Evolutionary conservation across 1,139 yeast species (phyloP).

Genomic region (Hanseniaspora sp.): DNA sequence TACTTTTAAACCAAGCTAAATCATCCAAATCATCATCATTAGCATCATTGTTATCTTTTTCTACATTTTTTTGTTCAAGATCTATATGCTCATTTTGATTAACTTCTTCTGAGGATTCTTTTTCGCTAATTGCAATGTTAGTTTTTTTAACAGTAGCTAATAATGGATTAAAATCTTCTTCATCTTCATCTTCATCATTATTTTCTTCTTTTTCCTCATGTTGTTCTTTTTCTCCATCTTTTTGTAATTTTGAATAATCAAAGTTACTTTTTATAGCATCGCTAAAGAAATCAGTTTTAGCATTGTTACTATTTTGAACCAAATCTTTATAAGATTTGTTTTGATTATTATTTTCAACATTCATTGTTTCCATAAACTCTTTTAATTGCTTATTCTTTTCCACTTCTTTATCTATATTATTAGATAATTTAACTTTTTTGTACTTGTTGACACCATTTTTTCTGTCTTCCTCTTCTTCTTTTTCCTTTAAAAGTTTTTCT

Average conservation of each 20-base stretch:
- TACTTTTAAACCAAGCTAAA: conserved; percentile 75
- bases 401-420: conserved; percentile 44
- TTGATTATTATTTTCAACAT: conserved; percentile 42
- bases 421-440: conserved; percentile 25
- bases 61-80: conserved; percentile 24
- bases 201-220: conserved; percentile 31
- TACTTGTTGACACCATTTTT: conserved; percentile 25
- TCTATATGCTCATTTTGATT: too few species aligned
- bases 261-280: conserved; percentile 30
- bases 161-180: conserved; percentile 28
- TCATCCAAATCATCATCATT: conserved; percentile 36
- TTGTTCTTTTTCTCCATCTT: conserved; percentile 30
- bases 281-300: conserved; percentile 1
- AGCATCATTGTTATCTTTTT: conserved; percentile 30
- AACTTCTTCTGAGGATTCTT: conserved; percentile 44
- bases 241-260: conserved; percentile 43
- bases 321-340: conserved; percentile 23
- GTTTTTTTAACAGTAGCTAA: conserved; percentile 32
- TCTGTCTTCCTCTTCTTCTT: conserved; percentile 36
- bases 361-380: conserved; percentile 76
- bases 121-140: conserved; percentile 48
- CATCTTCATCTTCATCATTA: conserved; percentile 17
- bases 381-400: conserved; percentile 55
- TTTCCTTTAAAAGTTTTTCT: conserved; percentile 37
- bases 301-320: not conserved